A percentile compares a stretch with the other conserved stretches of the same genome.
These are phyloP conservation scores for Rutstroemia sydowiana DNA, from an alignment of 2,329 filamentous ascomycete genomes.

Conservation along the genomic window DNA sequence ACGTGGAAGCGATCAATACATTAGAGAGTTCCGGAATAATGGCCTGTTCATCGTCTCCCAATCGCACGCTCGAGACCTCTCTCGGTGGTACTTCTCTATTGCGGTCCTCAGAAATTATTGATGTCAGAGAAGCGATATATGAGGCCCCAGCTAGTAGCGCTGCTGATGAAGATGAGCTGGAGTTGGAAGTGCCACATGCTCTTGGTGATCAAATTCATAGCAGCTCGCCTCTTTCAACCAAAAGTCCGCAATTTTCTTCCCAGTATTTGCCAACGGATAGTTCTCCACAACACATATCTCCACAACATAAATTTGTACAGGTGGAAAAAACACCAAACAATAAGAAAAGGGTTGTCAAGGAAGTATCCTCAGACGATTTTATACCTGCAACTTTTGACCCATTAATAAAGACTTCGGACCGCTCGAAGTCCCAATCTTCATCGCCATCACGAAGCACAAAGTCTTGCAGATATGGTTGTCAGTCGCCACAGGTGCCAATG, in stretches of 20 bases:
- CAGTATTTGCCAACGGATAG: constrained; percentile 14
- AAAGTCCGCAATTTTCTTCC: constrained; percentile 8
- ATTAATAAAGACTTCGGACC: too few relatives aligned
- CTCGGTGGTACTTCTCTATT: background rate
- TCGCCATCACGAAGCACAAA: too few relatives aligned
- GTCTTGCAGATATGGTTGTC: too few relatives aligned
- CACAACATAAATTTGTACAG: constrained; percentile 14
- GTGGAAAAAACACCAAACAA: constrained; percentile 19
- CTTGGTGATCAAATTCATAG: constrained; percentile 19
- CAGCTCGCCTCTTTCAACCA: background rate
- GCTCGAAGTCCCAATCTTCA: too few relatives aligned
- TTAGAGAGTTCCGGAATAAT: background rate
- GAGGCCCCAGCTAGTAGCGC: constrained; percentile 6
- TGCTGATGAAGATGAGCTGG: constrained; percentile 21
- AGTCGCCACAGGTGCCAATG: background rate
- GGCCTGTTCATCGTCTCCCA: background rate
- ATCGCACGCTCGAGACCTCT: background rate
- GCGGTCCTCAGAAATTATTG: background rate
- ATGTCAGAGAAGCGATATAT: background rate
- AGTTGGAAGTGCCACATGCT: constrained; percentile 20
- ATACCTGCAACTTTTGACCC: constrained; percentile 21
- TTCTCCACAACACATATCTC: background rate
- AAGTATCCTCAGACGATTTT: constrained; percentile 14
- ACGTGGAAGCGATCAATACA: background rate
- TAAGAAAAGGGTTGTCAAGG: background rate